phyloP scores from a whole-genome alignment of 495 filamentous ascomycete species.

The Staphylotrichum tortipilum region DNA sequence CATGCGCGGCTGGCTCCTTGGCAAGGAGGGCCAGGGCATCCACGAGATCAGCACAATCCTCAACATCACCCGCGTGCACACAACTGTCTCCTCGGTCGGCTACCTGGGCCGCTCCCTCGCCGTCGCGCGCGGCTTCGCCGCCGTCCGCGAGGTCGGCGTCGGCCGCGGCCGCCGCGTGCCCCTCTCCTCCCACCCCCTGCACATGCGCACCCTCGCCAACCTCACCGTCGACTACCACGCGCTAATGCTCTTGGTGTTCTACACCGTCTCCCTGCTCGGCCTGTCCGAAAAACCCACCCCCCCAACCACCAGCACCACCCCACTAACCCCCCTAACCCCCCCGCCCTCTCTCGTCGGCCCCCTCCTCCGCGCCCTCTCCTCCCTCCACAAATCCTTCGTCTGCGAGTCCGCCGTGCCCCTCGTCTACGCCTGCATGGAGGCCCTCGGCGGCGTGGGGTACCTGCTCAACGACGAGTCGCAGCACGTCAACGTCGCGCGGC shows the following conservation, averaged over 20 bases:
- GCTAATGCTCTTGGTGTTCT: slow-evolving; percentile 52
- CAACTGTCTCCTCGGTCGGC: slow-evolving; percentile 47
- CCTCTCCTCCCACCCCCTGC: slow-evolving; percentile 48
- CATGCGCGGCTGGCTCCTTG: slow-evolving; percentile 57
- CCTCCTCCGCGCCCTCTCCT: slow-evolving; percentile 57
- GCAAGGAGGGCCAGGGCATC: slow-evolving; percentile 54
- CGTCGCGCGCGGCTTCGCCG: slow-evolving; percentile 50
- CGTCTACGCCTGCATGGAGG: slow-evolving; percentile 58
- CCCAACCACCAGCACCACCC: not conserved
- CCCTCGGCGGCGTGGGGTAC: slow-evolving; percentile 69
- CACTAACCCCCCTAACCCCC: slow-evolving; percentile 2
- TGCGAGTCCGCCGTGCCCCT: slow-evolving; percentile 44
- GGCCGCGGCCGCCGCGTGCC: slow-evolving; percentile 33
- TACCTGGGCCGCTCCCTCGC: slow-evolving; percentile 53
- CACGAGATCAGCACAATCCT: slow-evolving; percentile 57
- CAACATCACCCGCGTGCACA: slow-evolving; percentile 62
- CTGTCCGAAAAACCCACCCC: slow-evolving; percentile 14
- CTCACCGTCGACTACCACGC: slow-evolving; percentile 41
- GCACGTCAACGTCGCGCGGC: slow-evolving; percentile 54
- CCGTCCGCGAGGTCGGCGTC: slow-evolving; percentile 28
- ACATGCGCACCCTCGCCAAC: slow-evolving; percentile 53
- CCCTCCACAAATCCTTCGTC: slow-evolving; percentile 56
- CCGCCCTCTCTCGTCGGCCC: slow-evolving; percentile 9
- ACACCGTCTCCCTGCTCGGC: slow-evolving; percentile 45
- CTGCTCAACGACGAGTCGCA: slow-evolving; percentile 53